Evolutionary conservation across 768 basidiomycete species (phyloP), one percentile per base, ranked within the genome.

Genomic region (Hortiboletus flavorubellus): DNA sequence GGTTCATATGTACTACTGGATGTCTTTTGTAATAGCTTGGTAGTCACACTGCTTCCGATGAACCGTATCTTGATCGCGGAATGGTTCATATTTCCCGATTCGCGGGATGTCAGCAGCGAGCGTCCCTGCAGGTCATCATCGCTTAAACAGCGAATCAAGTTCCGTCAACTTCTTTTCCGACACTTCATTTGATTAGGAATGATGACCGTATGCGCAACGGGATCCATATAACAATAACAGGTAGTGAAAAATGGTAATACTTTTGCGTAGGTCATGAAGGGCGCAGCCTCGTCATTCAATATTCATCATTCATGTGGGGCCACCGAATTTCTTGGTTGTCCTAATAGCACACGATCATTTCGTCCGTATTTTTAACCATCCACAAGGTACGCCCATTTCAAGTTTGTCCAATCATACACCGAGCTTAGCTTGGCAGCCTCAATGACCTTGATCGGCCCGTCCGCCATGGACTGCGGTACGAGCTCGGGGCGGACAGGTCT

Each of bases 71-170:
- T 44, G 53, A 56, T 57, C 43, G 56, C 59, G 56, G 35, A 54
- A 42, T 39, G 44, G 51, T 54, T 60, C 51, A 58, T 30, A 62
- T 65, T 67, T 59, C 67, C 67, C 48, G 63, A 67, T 69, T 60
- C 35, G 60, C 59, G 34, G 55, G 46, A 18, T 5, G 59, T 58
- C 49, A 34, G 9, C 48, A 46, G 39, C 41, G 21, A 26, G 45
- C 30, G 55, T 56, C 64, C 68, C 67, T 70, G 58, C 21, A 53
- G 56, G 64, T 67, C 62, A 67, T 55, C 38, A 42, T 59, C 68
- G 59, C 58, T 47, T 64, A 63, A 52, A 57, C 61, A 51, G 61
- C 61, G 63, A 51, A 47, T 54, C 49, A 58, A 60, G 65, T 50
- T 59, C 67, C 65, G 66, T 55, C 61, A 48, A 8, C 53, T 56